phyloP scores from a whole-genome alignment of 306 rosid genomes.

The Quercus bicolor region DNA sequence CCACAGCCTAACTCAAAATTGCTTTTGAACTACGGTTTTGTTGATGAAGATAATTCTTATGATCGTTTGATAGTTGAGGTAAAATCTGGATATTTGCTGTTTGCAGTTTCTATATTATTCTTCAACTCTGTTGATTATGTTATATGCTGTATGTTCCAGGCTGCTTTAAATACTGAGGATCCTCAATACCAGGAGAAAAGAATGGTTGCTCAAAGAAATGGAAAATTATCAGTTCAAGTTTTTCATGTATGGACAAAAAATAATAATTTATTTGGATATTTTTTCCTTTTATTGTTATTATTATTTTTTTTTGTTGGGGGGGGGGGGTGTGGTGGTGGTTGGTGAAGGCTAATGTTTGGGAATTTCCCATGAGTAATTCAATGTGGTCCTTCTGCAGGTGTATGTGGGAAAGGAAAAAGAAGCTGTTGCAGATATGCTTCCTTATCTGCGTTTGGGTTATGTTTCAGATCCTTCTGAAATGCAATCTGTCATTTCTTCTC shows the following conservation, averaged over 20 bases:
- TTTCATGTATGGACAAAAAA: constrained; percentile 51
- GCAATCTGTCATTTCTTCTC: constrained; percentile 94
- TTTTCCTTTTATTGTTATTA: constrained; percentile 6
- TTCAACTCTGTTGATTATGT: constrained; percentile 23
- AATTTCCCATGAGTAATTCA: background rate
- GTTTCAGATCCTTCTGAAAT: constrained; percentile 94
- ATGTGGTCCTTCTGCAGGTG: constrained; percentile 46
- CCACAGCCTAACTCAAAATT: constrained; percentile 94
- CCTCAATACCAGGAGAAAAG: constrained; percentile 97
- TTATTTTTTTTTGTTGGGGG: background rate
- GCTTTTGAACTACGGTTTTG: constrained; percentile 89
- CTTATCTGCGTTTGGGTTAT: constrained; percentile 86
- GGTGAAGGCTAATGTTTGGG: background rate
- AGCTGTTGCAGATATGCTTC: constrained; percentile 80
- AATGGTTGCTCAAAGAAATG: constrained; percentile 91
- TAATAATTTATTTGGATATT: background rate
- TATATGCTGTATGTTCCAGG: constrained; percentile 44
- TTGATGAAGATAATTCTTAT: constrained; percentile 73
- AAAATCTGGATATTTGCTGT: constrained; percentile 18
- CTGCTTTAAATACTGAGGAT: constrained; percentile 88
- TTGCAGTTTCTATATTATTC: constrained; percentile 10
- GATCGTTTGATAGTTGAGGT: constrained; percentile 84
- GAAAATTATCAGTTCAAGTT: constrained; percentile 72
- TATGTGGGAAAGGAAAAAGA: constrained; percentile 78
- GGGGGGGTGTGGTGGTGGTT: background rate